phyloP scores from a whole-genome alignment of 108 stramenopile species.

The Schizochytrium sp. region DNA sequence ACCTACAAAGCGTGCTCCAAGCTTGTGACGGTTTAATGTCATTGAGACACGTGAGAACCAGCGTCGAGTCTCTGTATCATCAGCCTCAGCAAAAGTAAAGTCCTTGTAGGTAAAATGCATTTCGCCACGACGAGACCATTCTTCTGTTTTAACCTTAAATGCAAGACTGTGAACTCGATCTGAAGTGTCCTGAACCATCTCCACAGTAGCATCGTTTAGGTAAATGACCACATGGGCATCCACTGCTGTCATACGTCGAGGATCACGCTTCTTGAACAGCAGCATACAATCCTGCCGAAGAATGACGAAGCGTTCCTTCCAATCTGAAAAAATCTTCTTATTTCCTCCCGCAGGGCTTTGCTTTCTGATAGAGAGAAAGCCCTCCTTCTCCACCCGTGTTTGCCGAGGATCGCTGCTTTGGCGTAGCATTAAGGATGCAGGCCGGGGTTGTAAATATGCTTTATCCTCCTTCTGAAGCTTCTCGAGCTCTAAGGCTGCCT shows the following conservation, averaged over 20 bases:
- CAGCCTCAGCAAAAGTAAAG: conserved; percentile 20
- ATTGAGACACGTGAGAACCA: conserved; percentile 51
- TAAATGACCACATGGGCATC: conserved; percentile 20
- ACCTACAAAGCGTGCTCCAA: conserved; percentile 13
- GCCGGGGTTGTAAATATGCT: neutral
- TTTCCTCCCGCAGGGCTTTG: neutral
- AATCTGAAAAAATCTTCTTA: conserved; percentile 37
- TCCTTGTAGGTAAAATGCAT: neutral
- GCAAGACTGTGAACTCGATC: neutral
- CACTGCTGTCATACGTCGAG: neutral
- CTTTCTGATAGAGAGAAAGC: conserved; percentile 18
- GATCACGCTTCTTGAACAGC: conserved; percentile 47
- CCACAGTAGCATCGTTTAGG: conserved; percentile 11
- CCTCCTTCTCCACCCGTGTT: neutral
- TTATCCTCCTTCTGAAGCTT: conserved; percentile 27
- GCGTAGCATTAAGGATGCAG: neutral
- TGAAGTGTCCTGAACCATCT: neutral
- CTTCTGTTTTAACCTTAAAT: neutral
- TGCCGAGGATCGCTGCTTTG: neutral
- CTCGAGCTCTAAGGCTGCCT: conserved; percentile 26
- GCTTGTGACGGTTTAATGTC: conserved; percentile 18
- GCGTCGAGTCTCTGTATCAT: neutral
- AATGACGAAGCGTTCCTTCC: conserved; percentile 33
- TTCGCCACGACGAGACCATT: conserved; percentile 43
- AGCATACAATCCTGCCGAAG: conserved; percentile 6